phyloP scores from a whole-genome alignment of 805 yeast genomes.

The Candida lessepsii region DNA sequence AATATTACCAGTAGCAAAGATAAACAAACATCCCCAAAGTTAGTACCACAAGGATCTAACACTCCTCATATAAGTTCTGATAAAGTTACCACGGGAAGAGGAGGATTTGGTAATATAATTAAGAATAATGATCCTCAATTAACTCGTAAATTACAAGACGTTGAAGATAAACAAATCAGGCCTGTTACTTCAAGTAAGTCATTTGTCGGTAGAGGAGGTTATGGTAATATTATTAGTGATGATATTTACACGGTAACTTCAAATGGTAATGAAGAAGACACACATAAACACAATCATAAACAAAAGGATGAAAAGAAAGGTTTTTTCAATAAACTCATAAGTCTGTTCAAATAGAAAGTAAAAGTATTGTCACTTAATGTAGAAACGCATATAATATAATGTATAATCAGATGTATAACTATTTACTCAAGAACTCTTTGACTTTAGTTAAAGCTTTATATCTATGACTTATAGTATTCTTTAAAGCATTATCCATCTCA shows the following conservation, averaged over 20 bases:
- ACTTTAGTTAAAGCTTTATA: slow-evolving; percentile 77
- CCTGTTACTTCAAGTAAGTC: slow-evolving; percentile 47
- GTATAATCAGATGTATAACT: slow-evolving; percentile 1
- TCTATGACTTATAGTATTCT: slow-evolving; percentile 86
- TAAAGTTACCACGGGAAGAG: slow-evolving; percentile 70
- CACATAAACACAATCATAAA: slow-evolving; percentile 8
- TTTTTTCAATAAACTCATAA: slow-evolving; percentile 43
- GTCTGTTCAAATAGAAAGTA: neutral
- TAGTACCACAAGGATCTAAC: slow-evolving; percentile 57
- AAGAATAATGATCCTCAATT: slow-evolving; percentile 56
- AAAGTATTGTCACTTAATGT: slow-evolving; percentile 1
- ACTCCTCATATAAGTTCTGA: slow-evolving; percentile 58
- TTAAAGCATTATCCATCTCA: slow-evolving; percentile 74
- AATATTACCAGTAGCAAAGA: slow-evolving; percentile 48
- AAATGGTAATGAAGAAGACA: slow-evolving; percentile 27
- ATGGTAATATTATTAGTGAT: slow-evolving; percentile 52
- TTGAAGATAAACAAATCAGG: slow-evolving; percentile 45
- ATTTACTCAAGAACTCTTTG: slow-evolving; percentile 46
- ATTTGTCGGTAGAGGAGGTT: slow-evolving; percentile 65
- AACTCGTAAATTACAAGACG: slow-evolving; percentile 66
- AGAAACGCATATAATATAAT: neutral
- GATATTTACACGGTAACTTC: slow-evolving; percentile 37
- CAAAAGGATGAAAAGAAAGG: slow-evolving; percentile 32
- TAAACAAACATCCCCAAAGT: slow-evolving; percentile 50
- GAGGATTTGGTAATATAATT: slow-evolving; percentile 77